A percentile compares a stretch with the other conserved stretches of the same genome.
Evolutionary conservation across 2,329 filamentous ascomycete genomes (phyloP).

Genomic region (Venturia oleaginea): DNA sequence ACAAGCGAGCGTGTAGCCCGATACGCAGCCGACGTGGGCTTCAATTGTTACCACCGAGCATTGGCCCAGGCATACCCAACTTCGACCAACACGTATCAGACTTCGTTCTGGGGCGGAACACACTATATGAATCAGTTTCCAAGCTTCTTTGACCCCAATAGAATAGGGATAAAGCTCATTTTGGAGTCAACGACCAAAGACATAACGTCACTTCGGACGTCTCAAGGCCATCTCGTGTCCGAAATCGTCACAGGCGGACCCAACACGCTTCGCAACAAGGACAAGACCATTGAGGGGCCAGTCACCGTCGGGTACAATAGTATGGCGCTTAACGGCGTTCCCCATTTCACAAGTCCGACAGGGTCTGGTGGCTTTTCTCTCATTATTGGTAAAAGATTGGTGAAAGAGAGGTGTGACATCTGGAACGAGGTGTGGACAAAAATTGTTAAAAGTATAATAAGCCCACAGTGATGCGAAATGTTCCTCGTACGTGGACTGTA

Average conservation of each 20-base stretch:
- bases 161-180: not conserved
- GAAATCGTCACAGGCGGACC: not conserved
- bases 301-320: not conserved
- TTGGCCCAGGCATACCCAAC: not conserved
- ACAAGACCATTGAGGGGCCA: not conserved
- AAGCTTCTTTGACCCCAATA: slow-evolving; percentile 3
- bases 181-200: not conserved
- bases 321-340: not conserved
- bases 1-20: not conserved
- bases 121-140: not conserved
- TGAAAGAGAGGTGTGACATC: slow-evolving; percentile 2
- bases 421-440: slow-evolving; percentile 1
- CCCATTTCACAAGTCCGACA: not conserved
- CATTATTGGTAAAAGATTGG: not conserved
- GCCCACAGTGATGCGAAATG: not conserved
- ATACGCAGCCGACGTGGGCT: not conserved
- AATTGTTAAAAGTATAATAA: not conserved
- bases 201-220: not conserved
- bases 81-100: slow-evolving; percentile 3
- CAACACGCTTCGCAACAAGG: not conserved
- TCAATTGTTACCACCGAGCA: slow-evolving; percentile 1
- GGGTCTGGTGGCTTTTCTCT: slow-evolving; percentile 3
- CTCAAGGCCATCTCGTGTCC: slow-evolving; percentile 4
- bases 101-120: not conserved
- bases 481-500: not conserved